Conservation (phyloP, 2,329 filamentous ascomycete genomes). For the Colletotrichum australisinense region DNA sequence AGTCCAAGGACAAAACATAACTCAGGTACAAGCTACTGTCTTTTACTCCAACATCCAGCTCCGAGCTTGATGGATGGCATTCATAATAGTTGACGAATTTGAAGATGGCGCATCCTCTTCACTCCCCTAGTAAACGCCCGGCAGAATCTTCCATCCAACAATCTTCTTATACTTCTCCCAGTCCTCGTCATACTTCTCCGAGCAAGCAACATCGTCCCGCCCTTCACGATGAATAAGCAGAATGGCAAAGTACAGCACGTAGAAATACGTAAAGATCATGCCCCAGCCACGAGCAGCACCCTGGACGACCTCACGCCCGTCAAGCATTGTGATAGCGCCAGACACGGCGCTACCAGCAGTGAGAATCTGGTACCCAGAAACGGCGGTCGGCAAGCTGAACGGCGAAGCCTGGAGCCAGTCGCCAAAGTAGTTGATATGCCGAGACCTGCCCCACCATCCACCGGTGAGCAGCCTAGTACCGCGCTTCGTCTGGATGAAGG, state of each 20-base stretch:
- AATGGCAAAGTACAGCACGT: conserved; percentile 83
- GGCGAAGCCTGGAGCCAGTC: conserved; percentile 82
- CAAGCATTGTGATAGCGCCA: conserved; percentile 56
- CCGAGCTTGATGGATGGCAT: not conserved
- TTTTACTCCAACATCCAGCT: no score
- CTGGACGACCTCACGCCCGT: conserved; percentile 68
- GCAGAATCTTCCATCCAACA: conserved; percentile 80
- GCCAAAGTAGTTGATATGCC: conserved; percentile 81
- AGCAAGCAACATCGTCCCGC: conserved; percentile 85
- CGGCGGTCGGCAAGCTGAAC: conserved; percentile 75
- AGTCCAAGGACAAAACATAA: no score
- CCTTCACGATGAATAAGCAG: conserved; percentile 83
- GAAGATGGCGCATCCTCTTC: no score
- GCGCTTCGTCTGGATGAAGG: conserved; percentile 74
- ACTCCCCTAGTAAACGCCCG: conserved; percentile 72
- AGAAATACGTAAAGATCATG: conserved; percentile 86
- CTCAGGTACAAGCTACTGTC: no score
- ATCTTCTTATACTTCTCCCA: conserved; percentile 82
- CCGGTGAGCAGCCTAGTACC: conserved; percentile 75
- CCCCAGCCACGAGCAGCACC: conserved; percentile 79
- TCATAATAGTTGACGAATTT: no score
- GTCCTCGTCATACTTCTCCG: conserved; percentile 82
- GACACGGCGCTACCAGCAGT: conserved; percentile 45
- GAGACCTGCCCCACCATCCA: conserved; percentile 79
- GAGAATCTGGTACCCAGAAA: conserved; percentile 72